Evolutionary conservation across 257 asterid genomes (phyloP).

Genomic region (Knoxia roxburghii): DNA sequence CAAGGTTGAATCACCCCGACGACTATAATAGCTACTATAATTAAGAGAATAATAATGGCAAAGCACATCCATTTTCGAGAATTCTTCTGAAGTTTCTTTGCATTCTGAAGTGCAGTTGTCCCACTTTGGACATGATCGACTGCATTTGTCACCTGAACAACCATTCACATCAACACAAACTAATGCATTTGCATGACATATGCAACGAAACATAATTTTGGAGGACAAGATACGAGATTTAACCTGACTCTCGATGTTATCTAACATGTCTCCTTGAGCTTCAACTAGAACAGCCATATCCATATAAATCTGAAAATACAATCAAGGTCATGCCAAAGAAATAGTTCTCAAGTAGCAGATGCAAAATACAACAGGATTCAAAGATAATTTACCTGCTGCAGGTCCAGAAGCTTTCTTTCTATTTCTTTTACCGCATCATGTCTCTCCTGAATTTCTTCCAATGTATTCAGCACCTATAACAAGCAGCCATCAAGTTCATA

Average conservation of each 20-base stretch:
- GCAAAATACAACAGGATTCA: neutral
- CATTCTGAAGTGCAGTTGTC: slow-evolving; percentile 54
- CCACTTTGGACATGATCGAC: slow-evolving; percentile 66
- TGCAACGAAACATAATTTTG: slow-evolving; percentile 1
- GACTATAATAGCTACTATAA: slow-evolving; percentile 35
- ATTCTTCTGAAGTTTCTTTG: slow-evolving; percentile 55
- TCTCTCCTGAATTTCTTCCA: slow-evolving; percentile 93
- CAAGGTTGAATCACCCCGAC: slow-evolving; percentile 45
- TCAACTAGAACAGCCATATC: slow-evolving; percentile 81
- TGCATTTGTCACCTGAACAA: slow-evolving; percentile 59
- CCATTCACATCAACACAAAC: slow-evolving; percentile 20
- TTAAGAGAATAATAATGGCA: slow-evolving; percentile 39
- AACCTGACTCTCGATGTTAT: slow-evolving; percentile 87
- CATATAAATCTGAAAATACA: slow-evolving; percentile 48
- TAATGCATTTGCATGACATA: neutral
- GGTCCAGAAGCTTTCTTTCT: slow-evolving; percentile 77
- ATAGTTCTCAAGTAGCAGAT: neutral
- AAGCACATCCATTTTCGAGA: slow-evolving; percentile 70
- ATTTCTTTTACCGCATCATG: slow-evolving; percentile 82
- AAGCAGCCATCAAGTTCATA: slow-evolving; percentile 7
- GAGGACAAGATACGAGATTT: slow-evolving; percentile 2
- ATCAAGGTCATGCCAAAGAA: slow-evolving; percentile 12
- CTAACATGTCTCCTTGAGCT: slow-evolving; percentile 79
- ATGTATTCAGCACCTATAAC: slow-evolving; percentile 50
- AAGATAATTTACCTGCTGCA: slow-evolving; percentile 56